Percentiles rank a stretch among this genome's conserved stretches.
phyloP scores from a whole-genome alignment of 495 filamentous ascomycete genomes.

The Penicillium parvum region DNA sequence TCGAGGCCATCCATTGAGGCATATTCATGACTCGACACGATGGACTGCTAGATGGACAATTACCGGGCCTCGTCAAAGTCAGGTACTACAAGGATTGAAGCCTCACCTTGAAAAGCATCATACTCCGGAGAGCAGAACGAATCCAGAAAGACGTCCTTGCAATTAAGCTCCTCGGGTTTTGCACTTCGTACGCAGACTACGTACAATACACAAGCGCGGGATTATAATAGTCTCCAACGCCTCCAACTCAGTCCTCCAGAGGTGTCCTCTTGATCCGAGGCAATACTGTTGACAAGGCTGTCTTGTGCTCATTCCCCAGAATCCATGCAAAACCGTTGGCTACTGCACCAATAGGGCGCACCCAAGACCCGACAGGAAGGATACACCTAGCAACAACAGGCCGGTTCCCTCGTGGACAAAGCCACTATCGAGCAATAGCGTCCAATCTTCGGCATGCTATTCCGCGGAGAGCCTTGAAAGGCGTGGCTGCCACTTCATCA shows the following conservation, averaged over 20 bases:
- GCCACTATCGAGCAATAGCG: background rate
- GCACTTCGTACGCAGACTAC: too few relatives aligned
- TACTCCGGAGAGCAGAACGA: too few relatives aligned
- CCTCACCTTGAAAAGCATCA: constrained; percentile 3
- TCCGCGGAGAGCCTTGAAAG: background rate
- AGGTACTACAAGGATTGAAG: background rate
- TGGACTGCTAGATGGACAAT: background rate
- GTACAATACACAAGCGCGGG: too few relatives aligned
- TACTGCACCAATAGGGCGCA: background rate
- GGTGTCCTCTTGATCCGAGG: background rate
- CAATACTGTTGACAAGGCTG: background rate
- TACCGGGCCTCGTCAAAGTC: constrained; percentile 3
- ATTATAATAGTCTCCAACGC: constrained; percentile 8
- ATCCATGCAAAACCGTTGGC: constrained; percentile 11
- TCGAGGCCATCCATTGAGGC: too few relatives aligned
- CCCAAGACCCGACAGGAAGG: constrained; percentile 3
- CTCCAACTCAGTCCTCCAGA: background rate
- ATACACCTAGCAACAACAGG: background rate
- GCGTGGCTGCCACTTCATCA: background rate
- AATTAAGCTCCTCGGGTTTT: too few relatives aligned
- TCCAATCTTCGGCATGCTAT: too few relatives aligned
- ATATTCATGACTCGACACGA: too few relatives aligned
- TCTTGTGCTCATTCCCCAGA: background rate
- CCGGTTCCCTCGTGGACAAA: constrained; percentile 4
- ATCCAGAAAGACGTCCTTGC: too few relatives aligned